Percentiles rank a stretch among this genome's conserved stretches.
These are phyloP conservation scores for Hygrocybe punicea DNA, from an alignment of 768 basidiomycete genomes.

Conservation along the genomic window DNA sequence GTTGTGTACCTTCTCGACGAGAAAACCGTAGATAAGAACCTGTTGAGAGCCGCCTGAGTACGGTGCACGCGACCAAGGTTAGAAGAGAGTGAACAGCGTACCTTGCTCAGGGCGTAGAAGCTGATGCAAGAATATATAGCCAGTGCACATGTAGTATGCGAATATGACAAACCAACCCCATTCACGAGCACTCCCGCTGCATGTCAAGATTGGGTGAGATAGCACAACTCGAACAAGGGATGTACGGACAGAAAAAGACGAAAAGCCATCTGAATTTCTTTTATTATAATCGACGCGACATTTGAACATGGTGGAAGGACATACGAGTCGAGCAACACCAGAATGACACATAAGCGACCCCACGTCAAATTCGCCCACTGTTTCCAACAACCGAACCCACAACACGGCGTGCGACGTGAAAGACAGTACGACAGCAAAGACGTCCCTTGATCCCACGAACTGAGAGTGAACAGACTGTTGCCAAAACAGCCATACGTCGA, in stretches of 20 bases:
- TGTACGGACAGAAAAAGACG: neutral
- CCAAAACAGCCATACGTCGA: too few relatives aligned
- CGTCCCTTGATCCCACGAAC: neutral
- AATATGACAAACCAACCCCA: constrained; percentile 1
- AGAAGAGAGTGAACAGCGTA: neutral
- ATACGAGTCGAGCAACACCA: constrained; percentile 4
- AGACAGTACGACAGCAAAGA: constrained; percentile 5
- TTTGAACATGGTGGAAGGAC: neutral
- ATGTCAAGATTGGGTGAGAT: neutral
- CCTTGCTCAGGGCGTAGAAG: constrained; percentile 5
- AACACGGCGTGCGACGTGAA: neutral
- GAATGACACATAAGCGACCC: constrained; percentile 3
- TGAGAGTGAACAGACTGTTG: neutral
- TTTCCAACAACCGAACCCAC: neutral
- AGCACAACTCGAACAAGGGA: neutral
- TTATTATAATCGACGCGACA: neutral
- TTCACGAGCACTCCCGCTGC: constrained; percentile 5
- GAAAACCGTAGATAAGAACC: constrained; percentile 8
- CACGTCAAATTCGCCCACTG: neutral
- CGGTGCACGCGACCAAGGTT: neutral
- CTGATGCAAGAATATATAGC: constrained; percentile 3
- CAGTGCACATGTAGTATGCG: neutral
- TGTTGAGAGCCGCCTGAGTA: neutral
- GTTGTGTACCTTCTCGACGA: constrained; percentile 4
- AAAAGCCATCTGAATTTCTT: constrained; percentile 1